Evolutionary conservation across 176 grass and related monocot genomes (phyloP).

Genomic region (Guadua angustifolia): DNA sequence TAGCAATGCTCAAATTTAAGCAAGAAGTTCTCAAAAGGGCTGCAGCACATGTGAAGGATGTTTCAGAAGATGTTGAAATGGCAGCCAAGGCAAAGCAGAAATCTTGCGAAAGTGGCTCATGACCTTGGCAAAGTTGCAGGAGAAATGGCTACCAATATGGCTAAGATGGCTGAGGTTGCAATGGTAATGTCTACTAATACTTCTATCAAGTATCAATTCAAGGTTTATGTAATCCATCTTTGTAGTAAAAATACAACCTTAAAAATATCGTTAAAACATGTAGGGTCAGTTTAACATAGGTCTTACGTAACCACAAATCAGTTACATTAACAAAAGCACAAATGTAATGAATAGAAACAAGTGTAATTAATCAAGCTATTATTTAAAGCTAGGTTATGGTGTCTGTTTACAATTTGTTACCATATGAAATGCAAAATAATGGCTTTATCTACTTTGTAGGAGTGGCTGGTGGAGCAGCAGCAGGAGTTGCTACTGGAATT

Average conservation of each 20-base stretch:
- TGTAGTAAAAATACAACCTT: not conserved
- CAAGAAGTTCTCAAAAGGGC: slow-evolving; percentile 6
- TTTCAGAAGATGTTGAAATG: not conserved
- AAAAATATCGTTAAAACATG: not conserved
- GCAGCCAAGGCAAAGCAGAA: slow-evolving; percentile 16
- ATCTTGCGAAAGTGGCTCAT: not conserved
- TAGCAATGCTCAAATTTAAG: slow-evolving; percentile 22
- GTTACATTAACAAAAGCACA: no score
- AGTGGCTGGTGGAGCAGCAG: slow-evolving; percentile 29
- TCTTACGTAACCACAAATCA: not conserved
- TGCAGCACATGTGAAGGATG: slow-evolving; percentile 1
- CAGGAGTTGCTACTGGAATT: slow-evolving; percentile 28
- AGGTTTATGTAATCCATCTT: not conserved
- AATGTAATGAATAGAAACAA: not conserved
- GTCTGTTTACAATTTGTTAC: not conserved
- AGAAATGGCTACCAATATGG: slow-evolving; percentile 37
- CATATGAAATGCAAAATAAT: not conserved
- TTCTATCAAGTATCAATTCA: not conserved
- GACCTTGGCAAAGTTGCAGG: slow-evolving; percentile 16
- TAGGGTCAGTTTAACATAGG: not conserved
- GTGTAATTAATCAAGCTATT: not conserved
- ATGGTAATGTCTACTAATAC: slow-evolving; percentile 16
- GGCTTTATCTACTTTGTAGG: slow-evolving; percentile 21
- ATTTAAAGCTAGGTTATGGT: not conserved
- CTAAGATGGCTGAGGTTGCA: slow-evolving; percentile 36